These are phyloP conservation scores for Amauroascus niger DNA, from an alignment of 2,329 filamentous ascomycete species.

Conservation along the genomic window DNA sequence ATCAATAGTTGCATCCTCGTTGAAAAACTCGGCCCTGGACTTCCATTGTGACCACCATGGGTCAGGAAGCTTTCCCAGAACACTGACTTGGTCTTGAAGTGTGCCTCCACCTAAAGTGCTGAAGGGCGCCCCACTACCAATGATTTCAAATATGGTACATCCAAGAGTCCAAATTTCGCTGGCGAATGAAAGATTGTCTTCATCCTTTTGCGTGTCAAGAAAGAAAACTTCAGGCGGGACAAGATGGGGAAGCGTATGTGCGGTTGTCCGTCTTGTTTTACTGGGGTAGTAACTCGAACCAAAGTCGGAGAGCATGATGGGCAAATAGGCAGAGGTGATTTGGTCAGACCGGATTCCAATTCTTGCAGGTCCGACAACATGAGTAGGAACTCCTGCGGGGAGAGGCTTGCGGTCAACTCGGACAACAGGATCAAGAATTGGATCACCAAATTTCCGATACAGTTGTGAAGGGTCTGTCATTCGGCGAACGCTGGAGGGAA, in stretches of 20 bases:
- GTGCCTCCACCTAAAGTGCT: constrained; percentile 15
- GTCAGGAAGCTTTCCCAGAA: constrained; percentile 12
- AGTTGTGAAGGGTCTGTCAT: constrained; percentile 15
- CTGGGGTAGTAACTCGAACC: not conserved
- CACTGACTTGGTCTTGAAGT: constrained; percentile 15
- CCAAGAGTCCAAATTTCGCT: constrained; percentile 17
- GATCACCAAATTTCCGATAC: constrained; percentile 14
- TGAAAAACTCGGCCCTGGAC: constrained; percentile 14
- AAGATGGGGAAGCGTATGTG: constrained; percentile 14
- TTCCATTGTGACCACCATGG: constrained; percentile 15
- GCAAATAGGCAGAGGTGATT: not conserved
- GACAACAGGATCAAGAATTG: constrained; percentile 15
- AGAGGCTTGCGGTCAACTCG: constrained; percentile 16
- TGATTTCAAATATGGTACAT: constrained; percentile 16
- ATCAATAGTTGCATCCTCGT: constrained; percentile 16
- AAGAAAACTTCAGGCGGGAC: constrained; percentile 15
- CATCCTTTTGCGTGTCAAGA: constrained; percentile 7
- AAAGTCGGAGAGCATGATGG: not conserved
- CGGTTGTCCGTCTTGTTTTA: constrained; percentile 9
- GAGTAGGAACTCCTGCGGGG: constrained; percentile 13
- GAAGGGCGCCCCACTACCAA: constrained; percentile 12
- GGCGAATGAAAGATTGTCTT: constrained; percentile 14
- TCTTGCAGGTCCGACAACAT: constrained; percentile 12
- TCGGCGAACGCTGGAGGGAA: constrained; percentile 10
- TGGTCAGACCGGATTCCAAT: not conserved